These are phyloP conservation scores for Sinapis alba DNA, from an alignment of 441 rosid genomes.

Conservation along the genomic window DNA sequence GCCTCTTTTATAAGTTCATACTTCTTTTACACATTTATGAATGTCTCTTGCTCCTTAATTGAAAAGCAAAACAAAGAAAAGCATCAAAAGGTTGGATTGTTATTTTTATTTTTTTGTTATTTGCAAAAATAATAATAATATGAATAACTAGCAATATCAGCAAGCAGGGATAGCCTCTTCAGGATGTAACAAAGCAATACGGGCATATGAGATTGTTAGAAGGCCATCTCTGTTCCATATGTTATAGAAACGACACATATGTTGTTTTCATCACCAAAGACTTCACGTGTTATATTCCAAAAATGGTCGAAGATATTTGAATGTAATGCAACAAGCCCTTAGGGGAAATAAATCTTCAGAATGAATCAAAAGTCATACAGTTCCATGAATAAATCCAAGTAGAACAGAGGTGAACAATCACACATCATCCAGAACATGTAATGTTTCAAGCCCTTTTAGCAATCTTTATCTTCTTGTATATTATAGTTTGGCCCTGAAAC, in stretches of 20 bases:
- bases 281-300: conserved; percentile 3
- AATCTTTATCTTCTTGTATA: conserved; percentile 29
- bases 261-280: conserved; percentile 15
- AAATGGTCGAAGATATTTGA: conserved; percentile 19
- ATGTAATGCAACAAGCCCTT: background rate
- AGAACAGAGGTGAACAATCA: conserved; percentile 11
- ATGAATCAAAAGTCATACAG: conserved; percentile 9
- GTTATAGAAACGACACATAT: background rate
- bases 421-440: conserved; percentile 23
- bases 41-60: too few relatives aligned
- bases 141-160: background rate
- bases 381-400: conserved; percentile 27
- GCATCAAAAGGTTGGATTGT: background rate
- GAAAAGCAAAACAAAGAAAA: background rate
- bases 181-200: background rate
- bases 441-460: background rate
- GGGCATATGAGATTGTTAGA: background rate
- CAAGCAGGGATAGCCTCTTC: background rate
- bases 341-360: background rate
- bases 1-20: background rate
- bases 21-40: background rate
- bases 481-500: background rate
- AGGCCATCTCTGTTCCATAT: background rate
- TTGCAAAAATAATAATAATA: too few relatives aligned
- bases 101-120: background rate